A percentile compares a stretch with the other conserved stretches of the same genome.
These are phyloP conservation scores for Achaetomium macrosporum DNA, from an alignment of 2,329 filamentous ascomycete genomes.

Conservation along the genomic window DNA sequence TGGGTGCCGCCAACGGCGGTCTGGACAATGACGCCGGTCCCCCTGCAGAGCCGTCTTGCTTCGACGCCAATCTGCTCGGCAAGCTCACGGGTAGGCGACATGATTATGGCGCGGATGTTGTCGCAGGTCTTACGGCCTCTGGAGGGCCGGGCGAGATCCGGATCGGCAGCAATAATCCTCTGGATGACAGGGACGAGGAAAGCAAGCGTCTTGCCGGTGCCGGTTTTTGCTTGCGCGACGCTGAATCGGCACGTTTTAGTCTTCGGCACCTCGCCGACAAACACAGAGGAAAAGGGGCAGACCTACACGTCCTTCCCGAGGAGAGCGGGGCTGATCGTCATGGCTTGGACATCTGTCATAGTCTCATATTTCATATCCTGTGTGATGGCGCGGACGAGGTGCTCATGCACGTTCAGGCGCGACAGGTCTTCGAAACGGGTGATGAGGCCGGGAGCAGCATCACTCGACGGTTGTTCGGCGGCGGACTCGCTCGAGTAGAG, in stretches of 20 bases:
- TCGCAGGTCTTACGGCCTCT: slow-evolving; percentile 37
- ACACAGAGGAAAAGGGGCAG: neutral
- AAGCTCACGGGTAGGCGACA: slow-evolving; percentile 76
- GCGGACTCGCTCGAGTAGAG: slow-evolving; percentile 38
- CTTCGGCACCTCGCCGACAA: neutral
- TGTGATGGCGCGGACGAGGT: slow-evolving; percentile 63
- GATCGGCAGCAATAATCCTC: slow-evolving; percentile 62
- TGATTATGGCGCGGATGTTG: slow-evolving; percentile 63
- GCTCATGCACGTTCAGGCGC: slow-evolving; percentile 51
- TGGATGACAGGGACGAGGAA: slow-evolving; percentile 86
- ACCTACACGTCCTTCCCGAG: slow-evolving; percentile 77
- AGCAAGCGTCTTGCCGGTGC: slow-evolving; percentile 92
- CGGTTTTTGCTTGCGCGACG: slow-evolving; percentile 91
- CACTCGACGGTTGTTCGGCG: slow-evolving; percentile 8
- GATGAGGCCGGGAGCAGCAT: slow-evolving; percentile 24
- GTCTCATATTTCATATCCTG: slow-evolving; percentile 66
- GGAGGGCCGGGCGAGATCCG: slow-evolving; percentile 47
- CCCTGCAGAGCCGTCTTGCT: slow-evolving; percentile 58
- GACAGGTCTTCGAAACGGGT: slow-evolving; percentile 42
- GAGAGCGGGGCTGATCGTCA: slow-evolving; percentile 75
- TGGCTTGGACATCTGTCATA: slow-evolving; percentile 90
- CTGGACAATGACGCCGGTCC: slow-evolving; percentile 62
- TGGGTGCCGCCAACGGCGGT: slow-evolving; percentile 89
- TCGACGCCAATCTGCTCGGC: slow-evolving; percentile 77
- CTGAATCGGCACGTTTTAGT: slow-evolving; percentile 36